These are phyloP conservation scores for Castanea crenata DNA, from an alignment of 306 rosid species.

Conservation along the genomic window DNA sequence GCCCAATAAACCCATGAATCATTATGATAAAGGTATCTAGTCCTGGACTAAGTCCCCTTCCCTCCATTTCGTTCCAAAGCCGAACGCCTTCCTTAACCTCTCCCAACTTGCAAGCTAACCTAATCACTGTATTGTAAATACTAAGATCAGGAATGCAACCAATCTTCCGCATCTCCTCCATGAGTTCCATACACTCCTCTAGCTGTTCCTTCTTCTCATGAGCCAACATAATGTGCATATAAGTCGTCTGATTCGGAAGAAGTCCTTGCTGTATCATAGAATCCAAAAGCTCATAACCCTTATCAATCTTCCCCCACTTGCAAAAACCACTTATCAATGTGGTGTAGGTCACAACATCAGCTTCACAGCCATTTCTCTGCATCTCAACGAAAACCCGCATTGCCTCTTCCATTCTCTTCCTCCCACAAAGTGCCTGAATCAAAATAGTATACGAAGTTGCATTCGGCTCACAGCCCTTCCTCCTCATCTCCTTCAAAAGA, in stretches of 20 bases:
- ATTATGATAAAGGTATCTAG: slow-evolving; percentile 71
- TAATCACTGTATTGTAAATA: slow-evolving; percentile 63
- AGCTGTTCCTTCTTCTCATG: slow-evolving; percentile 90
- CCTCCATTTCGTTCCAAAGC: slow-evolving; percentile 81
- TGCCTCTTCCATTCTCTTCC: slow-evolving; percentile 79
- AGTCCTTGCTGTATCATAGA: slow-evolving; percentile 68
- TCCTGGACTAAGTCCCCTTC: slow-evolving; percentile 52
- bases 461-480: slow-evolving; percentile 64
- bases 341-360: slow-evolving; percentile 67
- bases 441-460: slow-evolving; percentile 62
- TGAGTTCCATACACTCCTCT: slow-evolving; percentile 72
- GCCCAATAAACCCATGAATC: slow-evolving; percentile 79
- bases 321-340: slow-evolving; percentile 80
- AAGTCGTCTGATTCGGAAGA: slow-evolving; percentile 61
- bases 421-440: slow-evolving; percentile 73
- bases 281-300: slow-evolving; percentile 71
- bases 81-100: slow-evolving; percentile 68
- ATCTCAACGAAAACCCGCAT: slow-evolving; percentile 61
- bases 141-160: slow-evolving; percentile 64
- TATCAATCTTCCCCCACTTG: slow-evolving; percentile 75
- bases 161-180: slow-evolving; percentile 72
- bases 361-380: slow-evolving; percentile 72
- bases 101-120: slow-evolving; percentile 84
- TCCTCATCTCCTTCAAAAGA: slow-evolving; percentile 74
- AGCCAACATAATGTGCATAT: slow-evolving; percentile 62